Conservation (phyloP, 1,284 basidiomycete genomes). For the Schizopora paradoxa region DNA sequence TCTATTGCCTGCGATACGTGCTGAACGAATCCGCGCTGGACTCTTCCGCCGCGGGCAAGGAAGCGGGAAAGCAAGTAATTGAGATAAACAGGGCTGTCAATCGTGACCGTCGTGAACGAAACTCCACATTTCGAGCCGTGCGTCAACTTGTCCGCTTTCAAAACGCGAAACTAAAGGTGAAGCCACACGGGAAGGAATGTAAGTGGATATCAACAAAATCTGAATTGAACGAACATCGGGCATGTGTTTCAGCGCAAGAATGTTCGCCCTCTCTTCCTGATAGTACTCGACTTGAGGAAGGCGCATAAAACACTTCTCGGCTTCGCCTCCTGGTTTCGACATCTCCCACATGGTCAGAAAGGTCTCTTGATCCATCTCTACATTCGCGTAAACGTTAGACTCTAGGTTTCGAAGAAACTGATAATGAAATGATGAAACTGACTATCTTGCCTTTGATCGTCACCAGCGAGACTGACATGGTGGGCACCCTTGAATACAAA, state of each 20-base stretch:
- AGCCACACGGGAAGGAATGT: neutral
- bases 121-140: constrained; percentile 42
- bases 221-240: constrained; percentile 45
- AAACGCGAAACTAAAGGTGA: constrained; percentile 40
- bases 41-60: constrained; percentile 50
- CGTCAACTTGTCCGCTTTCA: constrained; percentile 41
- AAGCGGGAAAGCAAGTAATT: constrained; percentile 64
- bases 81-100: constrained; percentile 65
- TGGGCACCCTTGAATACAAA: constrained; percentile 48
- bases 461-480: constrained; percentile 53
- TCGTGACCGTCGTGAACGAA: constrained; percentile 59
- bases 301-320: constrained; percentile 57
- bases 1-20: constrained; percentile 65
- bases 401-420: constrained; percentile 5
- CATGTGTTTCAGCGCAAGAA: constrained; percentile 49
- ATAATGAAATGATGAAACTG: constrained; percentile 17
- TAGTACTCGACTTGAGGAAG: constrained; percentile 57
- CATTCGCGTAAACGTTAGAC: neutral
- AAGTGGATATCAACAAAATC: neutral
- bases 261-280: constrained; percentile 34
- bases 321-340: constrained; percentile 47
- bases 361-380: constrained; percentile 68
- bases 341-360: constrained; percentile 68
- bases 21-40: constrained; percentile 52
- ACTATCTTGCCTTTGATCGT: constrained; percentile 48